These are phyloP conservation scores for Pichia inconspicua DNA, from an alignment of 1,139 yeast species.

Conservation along the genomic window DNA sequence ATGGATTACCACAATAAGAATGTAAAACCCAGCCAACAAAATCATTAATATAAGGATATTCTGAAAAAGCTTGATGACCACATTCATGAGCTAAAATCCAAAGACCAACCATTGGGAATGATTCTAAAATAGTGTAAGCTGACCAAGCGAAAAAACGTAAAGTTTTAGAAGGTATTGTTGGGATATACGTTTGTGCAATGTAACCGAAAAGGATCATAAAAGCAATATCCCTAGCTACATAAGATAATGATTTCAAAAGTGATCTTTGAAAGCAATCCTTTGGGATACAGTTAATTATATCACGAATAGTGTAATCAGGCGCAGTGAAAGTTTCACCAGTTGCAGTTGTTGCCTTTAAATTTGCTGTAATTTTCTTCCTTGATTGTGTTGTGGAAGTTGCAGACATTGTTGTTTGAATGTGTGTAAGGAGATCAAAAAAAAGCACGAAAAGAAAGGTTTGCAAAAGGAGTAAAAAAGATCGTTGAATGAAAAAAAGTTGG, in stretches of 20 bases:
- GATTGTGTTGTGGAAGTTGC: slow-evolving; percentile 15
- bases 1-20: slow-evolving; percentile 72
- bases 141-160: slow-evolving; percentile 51
- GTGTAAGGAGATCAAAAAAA: too few relatives aligned
- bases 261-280: slow-evolving; percentile 68
- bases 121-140: slow-evolving; percentile 23
- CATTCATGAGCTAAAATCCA: slow-evolving; percentile 91
- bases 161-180: slow-evolving; percentile 35
- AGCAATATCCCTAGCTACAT: slow-evolving; percentile 57
- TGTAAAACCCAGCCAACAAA: slow-evolving; percentile 77
- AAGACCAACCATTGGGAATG: slow-evolving; percentile 69
- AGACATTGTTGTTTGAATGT: slow-evolving; percentile 11
- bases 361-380: slow-evolving; percentile 8
- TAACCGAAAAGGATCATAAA: slow-evolving; percentile 45
- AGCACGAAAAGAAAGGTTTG: too few relatives aligned
- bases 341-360: slow-evolving; percentile 44
- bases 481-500: neutral
- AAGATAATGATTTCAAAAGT: slow-evolving; percentile 46
- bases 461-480: too few relatives aligned
- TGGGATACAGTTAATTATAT: slow-evolving; percentile 65
- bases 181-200: slow-evolving; percentile 48
- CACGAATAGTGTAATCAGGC: slow-evolving; percentile 70
- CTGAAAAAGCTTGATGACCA: slow-evolving; percentile 82
- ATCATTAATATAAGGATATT: slow-evolving; percentile 62
- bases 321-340: slow-evolving; percentile 60